phyloP scores from a whole-genome alignment of 2,329 filamentous ascomycete species.

The Phyllosticta ampelicida region DNA sequence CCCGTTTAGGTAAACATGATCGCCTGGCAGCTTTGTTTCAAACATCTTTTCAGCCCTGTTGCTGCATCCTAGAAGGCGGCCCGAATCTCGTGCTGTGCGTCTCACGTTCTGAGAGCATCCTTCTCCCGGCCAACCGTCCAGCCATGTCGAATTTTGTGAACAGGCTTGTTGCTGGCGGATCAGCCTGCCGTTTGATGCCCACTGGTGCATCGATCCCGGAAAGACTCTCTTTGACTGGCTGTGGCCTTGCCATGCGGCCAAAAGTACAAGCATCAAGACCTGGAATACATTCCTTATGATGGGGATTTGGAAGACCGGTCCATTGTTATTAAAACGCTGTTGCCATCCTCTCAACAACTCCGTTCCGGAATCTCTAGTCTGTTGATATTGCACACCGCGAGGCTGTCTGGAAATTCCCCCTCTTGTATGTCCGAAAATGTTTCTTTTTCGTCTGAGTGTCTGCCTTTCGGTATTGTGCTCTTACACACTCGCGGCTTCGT shows the following conservation, averaged over 20 bases:
- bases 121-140: background rate
- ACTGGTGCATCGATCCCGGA: background rate
- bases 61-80: background rate
- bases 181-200: background rate
- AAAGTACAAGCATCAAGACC: background rate
- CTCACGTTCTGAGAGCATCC: background rate
- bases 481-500: background rate
- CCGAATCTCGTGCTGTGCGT: background rate
- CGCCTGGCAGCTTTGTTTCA: background rate
- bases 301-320: background rate
- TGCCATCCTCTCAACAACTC: background rate
- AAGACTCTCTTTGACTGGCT: background rate
- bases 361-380: background rate
- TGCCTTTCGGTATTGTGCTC: slow-evolving; percentile 4
- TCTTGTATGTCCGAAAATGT: background rate
- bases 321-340: background rate
- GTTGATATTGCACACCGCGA: background rate
- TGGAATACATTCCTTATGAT: background rate
- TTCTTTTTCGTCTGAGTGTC: background rate
- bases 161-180: background rate
- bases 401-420: background rate
- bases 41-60: background rate
- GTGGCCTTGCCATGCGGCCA: background rate
- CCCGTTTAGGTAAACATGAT: background rate
- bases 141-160: background rate